Evolutionary conservation across 768 basidiomycete species (phyloP).

Genomic region (Lentinula sp.): DNA sequence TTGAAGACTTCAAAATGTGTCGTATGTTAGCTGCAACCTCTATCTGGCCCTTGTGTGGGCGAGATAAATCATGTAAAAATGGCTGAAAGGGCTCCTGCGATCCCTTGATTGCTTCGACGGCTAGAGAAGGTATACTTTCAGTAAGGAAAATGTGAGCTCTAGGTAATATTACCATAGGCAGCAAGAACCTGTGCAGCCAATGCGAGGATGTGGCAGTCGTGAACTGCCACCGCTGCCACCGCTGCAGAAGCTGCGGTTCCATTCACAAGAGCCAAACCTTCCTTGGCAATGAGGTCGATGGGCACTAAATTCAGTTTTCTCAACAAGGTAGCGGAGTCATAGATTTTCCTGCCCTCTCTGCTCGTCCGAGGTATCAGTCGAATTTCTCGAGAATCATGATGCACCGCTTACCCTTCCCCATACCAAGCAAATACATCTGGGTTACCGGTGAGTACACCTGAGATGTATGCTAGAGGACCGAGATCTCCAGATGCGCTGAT

Average conservation of each 20-base stretch:
- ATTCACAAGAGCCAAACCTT: slow-evolving; percentile 1
- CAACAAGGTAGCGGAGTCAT: background rate
- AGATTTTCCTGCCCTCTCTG: background rate
- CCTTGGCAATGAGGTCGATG: background rate
- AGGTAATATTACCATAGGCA: background rate
- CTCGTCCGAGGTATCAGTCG: background rate
- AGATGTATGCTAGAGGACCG: background rate
- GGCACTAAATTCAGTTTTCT: background rate
- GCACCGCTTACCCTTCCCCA: background rate
- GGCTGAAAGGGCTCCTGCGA: background rate
- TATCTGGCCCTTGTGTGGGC: background rate
- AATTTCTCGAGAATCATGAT: background rate
- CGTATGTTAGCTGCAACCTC: background rate
- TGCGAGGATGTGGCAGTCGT: background rate
- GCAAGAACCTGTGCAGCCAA: background rate
- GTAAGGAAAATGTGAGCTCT: slow-evolving; percentile 37
- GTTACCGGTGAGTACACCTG: background rate
- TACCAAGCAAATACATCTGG: background rate
- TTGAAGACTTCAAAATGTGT: background rate
- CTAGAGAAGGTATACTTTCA: slow-evolving; percentile 57
- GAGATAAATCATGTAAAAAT: slow-evolving; percentile 27
- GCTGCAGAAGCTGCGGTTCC: background rate
- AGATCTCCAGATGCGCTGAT: background rate
- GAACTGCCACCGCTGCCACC: background rate
- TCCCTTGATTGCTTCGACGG: background rate